Conservation (phyloP, 768 basidiomycete genomes). For the Kondoa subrosea region DNA sequence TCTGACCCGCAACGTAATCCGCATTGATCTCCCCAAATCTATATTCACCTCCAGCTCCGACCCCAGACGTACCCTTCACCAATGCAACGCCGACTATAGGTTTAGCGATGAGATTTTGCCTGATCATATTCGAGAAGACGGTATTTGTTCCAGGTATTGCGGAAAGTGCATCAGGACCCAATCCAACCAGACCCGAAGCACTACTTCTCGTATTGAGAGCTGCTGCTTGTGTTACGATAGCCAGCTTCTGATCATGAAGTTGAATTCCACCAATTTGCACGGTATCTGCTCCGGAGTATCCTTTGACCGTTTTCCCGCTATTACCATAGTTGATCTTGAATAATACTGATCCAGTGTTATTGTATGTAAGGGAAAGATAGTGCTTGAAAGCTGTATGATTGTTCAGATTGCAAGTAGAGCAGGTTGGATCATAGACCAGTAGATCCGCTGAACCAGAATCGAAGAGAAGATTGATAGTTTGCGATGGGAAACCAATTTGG, state of each 20-base stretch:
- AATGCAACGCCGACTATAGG: constrained; percentile 3
- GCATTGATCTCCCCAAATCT: not conserved
- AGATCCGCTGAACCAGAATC: constrained; percentile 1
- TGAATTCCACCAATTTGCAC: not conserved
- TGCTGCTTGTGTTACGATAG: not conserved
- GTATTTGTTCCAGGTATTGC: not conserved
- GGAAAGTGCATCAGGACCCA: not conserved
- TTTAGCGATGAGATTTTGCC: not conserved
- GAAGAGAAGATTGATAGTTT: not conserved
- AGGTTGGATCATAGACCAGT: constrained; percentile 3
- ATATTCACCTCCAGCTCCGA: not conserved
- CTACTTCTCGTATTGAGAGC: not conserved
- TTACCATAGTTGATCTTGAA: not conserved
- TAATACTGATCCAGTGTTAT: not conserved
- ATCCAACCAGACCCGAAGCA: constrained; percentile 1
- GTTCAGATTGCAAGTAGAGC: not conserved
- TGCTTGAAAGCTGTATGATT: not conserved
- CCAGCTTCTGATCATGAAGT: not conserved
- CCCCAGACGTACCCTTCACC: not conserved
- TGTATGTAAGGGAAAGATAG: not conserved
- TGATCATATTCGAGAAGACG: not conserved
- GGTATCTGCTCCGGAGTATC: not conserved
- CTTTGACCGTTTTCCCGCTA: not conserved
- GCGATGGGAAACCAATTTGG: not conserved
- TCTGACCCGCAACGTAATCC: not conserved